Evolutionary conservation across 345 rosid genomes (phyloP).

Genomic region (Eucalyptus erythrocorys): DNA sequence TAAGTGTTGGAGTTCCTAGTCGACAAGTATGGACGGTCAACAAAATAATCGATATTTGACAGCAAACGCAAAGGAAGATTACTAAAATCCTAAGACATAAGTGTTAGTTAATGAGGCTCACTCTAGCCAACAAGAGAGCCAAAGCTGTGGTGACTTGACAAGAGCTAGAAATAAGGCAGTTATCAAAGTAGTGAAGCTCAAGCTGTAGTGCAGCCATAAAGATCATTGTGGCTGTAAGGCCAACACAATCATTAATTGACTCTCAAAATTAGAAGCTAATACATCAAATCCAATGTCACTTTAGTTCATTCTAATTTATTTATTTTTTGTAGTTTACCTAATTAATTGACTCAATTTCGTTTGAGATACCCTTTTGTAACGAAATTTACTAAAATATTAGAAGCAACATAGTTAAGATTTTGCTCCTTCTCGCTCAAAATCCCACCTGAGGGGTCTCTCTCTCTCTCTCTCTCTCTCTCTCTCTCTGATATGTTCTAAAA

Average conservation of each 20-base stretch:
- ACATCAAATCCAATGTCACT: background rate
- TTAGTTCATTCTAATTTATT: background rate
- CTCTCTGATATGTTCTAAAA: background rate
- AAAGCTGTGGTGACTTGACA: background rate
- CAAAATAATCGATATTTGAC: background rate
- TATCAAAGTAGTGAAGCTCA: background rate
- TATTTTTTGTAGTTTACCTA: background rate
- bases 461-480: background rate
- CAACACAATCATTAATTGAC: background rate
- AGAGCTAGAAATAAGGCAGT: background rate
- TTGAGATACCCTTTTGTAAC: background rate
- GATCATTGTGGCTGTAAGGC: background rate
- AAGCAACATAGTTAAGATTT: background rate
- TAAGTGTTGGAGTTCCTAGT: background rate
- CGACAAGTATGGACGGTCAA: background rate
- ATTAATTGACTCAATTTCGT: background rate
- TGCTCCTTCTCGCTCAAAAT: background rate
- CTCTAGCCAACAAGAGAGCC: background rate
- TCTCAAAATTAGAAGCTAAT: background rate
- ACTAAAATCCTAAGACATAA: background rate
- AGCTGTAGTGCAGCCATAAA: background rate
- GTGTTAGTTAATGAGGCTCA: background rate
- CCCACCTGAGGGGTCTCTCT: background rate
- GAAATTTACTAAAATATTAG: background rate
- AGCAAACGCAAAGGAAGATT: background rate